Evolutionary conservation across 2,329 filamentous ascomycete genomes (phyloP), one percentile per base, ranked within the genome.

Genomic region (Fusarium sp.): DNA sequence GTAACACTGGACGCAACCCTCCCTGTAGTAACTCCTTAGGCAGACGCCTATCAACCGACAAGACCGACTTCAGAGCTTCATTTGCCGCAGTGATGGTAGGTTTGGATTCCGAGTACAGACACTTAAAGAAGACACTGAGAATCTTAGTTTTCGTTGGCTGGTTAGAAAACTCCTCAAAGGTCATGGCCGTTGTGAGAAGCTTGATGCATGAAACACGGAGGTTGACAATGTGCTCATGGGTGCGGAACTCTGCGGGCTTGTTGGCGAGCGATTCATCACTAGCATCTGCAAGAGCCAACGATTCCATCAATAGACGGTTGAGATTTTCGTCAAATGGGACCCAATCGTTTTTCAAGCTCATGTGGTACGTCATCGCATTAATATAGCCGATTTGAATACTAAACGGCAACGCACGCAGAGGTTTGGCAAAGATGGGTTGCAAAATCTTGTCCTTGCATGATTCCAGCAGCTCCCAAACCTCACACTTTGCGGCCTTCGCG

Each of bases 361-460:
- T 88, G 76, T 97, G 97, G 79, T 97, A 99, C 0, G 93, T 97
- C 76, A 99, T 94, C 2, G 96, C 96, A 77, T 99, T 97, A 72
- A 99, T 98, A 76, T 97, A 98, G 6, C 96, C 97, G 71, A 99
- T 99, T 81, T 99, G 97, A 5, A 93, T 95, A 8, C 93, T 87
- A 76, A 99, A 99, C 0, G 96, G 96, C 65, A 99, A 83, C 1
- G 96, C 97, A 65, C 96, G 89, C 21, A 99, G 81, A 16, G 96
- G 96, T 78, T 99, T 99, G 71, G 93, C 93, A 82, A 96, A 99
- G 47, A 99, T 98, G 0, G 94, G 93, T 63, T 91, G 87, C n/a
- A 98, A 84, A 35, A 98, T 86, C 31, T 93, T 88, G 62, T 98
- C 94, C 79, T 96, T 97, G 74, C 97, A 93, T 2, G 94, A 94